Conservation (phyloP, 768 basidiomycete species). For the Collybia sp. region DNA sequence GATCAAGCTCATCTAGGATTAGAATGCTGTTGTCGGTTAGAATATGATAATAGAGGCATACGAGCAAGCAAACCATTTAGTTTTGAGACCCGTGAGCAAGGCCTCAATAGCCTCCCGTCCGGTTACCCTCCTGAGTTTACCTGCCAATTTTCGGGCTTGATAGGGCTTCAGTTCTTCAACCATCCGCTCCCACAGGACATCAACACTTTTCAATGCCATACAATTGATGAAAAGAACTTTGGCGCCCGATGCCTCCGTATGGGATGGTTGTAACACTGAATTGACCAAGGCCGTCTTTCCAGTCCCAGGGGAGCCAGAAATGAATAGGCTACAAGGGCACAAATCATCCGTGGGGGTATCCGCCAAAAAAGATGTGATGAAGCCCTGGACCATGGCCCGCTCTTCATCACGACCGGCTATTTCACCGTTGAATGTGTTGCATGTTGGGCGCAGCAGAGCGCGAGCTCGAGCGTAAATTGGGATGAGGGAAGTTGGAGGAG, state of each 20-base stretch:
- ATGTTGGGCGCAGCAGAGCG: slow-evolving; percentile 68
- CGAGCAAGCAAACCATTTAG: slow-evolving; percentile 45
- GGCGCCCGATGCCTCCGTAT: slow-evolving; percentile 30
- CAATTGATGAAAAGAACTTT: slow-evolving; percentile 68
- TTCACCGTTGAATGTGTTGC: slow-evolving; percentile 42
- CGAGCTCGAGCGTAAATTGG: slow-evolving; percentile 58
- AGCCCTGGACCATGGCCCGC: slow-evolving; percentile 50
- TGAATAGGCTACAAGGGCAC: slow-evolving; percentile 53
- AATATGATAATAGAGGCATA: slow-evolving; percentile 2
- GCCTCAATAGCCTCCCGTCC: slow-evolving; percentile 43
- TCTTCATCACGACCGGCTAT: slow-evolving; percentile 71
- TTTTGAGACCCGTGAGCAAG: slow-evolving; percentile 34
- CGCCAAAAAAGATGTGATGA: slow-evolving; percentile 52
- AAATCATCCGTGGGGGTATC: slow-evolving; percentile 18
- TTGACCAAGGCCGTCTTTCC: slow-evolving; percentile 88
- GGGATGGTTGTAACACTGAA: slow-evolving; percentile 45
- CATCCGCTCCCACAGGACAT: slow-evolving; percentile 67
- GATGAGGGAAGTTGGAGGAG: slow-evolving; percentile 45
- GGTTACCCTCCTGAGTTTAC: slow-evolving; percentile 36
- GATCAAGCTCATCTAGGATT: slow-evolving; percentile 85
- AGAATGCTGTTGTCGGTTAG: slow-evolving; percentile 47
- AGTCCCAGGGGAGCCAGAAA: slow-evolving; percentile 91
- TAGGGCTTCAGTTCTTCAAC: slow-evolving; percentile 45
- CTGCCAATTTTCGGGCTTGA: slow-evolving; percentile 27
- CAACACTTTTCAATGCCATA: slow-evolving; percentile 68